Conservation (phyloP, 306 rosid genomes). For the Malus domestica region DNA sequence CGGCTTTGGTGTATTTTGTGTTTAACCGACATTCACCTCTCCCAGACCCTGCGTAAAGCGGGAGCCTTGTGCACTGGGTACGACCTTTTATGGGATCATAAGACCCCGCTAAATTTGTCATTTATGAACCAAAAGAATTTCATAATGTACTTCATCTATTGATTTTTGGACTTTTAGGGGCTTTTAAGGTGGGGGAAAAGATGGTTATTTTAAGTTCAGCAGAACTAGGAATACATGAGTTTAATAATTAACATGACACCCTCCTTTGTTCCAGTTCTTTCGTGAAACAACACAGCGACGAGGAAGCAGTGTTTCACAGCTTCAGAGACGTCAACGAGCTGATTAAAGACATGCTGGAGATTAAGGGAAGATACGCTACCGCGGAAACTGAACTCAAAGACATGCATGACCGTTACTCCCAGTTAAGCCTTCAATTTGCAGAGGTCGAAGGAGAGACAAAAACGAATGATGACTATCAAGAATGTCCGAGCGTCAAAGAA, state of each 20-base stretch:
- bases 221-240: not conserved
- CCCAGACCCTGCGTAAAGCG: too few species aligned
- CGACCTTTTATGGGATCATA: not conserved
- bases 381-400: constrained; percentile 84
- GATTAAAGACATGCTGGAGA: constrained; percentile 84
- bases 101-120: not conserved
- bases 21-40: too few species aligned
- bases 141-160: not conserved
- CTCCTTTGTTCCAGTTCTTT: constrained; percentile 61
- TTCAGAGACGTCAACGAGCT: constrained; percentile 94
- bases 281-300: constrained; percentile 79
- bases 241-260: constrained; percentile 8
- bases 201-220: not conserved
- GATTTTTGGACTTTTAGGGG: not conserved
- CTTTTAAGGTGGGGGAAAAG: too few species aligned
- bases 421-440: constrained; percentile 92
- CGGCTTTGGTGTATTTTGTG: not conserved
- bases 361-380: constrained; percentile 59
- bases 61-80: too few species aligned
- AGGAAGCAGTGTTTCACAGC: constrained; percentile 88
- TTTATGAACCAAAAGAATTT: not conserved
- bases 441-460: constrained; percentile 99
- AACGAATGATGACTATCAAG: constrained; percentile 89
- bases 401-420: constrained; percentile 96
- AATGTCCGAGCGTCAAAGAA: constrained; percentile 66